These are phyloP conservation scores for Nigrograna mackinnonii DNA, from an alignment of 2,329 filamentous ascomycete genomes.

Conservation along the genomic window DNA sequence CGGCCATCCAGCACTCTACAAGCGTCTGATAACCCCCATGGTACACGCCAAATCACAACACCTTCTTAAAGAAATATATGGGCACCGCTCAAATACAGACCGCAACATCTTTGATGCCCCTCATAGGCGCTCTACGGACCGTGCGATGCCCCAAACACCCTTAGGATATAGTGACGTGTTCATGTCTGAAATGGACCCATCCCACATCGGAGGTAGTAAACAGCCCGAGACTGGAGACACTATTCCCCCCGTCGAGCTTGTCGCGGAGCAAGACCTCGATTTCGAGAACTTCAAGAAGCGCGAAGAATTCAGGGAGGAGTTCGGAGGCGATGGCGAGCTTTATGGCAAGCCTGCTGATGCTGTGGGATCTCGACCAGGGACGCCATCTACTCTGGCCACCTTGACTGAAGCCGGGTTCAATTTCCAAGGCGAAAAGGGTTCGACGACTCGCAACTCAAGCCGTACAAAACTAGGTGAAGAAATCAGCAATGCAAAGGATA, in stretches of 20 bases:
- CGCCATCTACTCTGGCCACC: constrained; percentile 32
- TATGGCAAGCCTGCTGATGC: constrained; percentile 64
- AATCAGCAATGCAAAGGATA: neutral
- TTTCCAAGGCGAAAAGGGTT: constrained; percentile 5
- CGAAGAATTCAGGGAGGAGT: constrained; percentile 82
- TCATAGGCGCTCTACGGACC: constrained; percentile 29
- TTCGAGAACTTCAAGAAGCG: constrained; percentile 91
- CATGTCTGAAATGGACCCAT: constrained; percentile 71
- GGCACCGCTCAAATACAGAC: constrained; percentile 70
- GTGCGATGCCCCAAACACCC: constrained; percentile 55
- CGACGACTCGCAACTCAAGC: constrained; percentile 22
- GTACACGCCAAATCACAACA: constrained; percentile 89
- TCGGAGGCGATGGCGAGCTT: constrained; percentile 69
- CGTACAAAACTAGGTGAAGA: constrained; percentile 19
- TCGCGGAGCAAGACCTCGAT: constrained; percentile 81
- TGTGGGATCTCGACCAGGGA: constrained; percentile 39
- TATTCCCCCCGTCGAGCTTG: constrained; percentile 77
- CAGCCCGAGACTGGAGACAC: neutral
- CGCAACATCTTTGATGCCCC: constrained; percentile 27
- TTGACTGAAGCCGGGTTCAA: constrained; percentile 19
- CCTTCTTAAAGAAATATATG: constrained; percentile 79
- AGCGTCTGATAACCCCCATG: constrained; percentile 68
- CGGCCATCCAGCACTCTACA: constrained; percentile 88
- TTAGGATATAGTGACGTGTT: constrained; percentile 80
- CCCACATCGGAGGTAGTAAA: constrained; percentile 49